These are phyloP conservation scores for Metarhizium album DNA, from an alignment of 2,329 filamentous ascomycete species.

Conservation along the genomic window DNA sequence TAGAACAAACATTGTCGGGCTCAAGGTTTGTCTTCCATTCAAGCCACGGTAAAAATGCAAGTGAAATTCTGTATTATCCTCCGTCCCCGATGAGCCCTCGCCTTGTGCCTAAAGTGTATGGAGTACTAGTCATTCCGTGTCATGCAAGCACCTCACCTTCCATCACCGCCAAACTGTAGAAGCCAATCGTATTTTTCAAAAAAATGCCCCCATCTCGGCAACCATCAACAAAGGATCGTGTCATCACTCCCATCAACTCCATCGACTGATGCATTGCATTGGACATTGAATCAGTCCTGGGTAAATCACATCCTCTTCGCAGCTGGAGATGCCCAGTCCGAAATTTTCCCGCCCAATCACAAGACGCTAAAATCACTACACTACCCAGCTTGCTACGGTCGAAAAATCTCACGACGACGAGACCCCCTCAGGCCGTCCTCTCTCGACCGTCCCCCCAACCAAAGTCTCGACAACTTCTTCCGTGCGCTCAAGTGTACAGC, in stretches of 20 bases:
- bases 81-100: too few relatives aligned
- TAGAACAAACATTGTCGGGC: too few relatives aligned
- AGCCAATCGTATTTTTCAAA: too few relatives aligned
- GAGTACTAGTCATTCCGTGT: too few relatives aligned
- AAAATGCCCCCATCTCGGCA: too few relatives aligned
- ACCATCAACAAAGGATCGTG: too few relatives aligned
- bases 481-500: slow-evolving; percentile 2
- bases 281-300: background rate
- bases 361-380: slow-evolving; percentile 17
- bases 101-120: too few relatives aligned
- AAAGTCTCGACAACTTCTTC: background rate
- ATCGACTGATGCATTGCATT: too few relatives aligned
- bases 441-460: slow-evolving; percentile 1
- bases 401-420: slow-evolving; percentile 27
- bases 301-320: background rate
- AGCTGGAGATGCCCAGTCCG: slow-evolving; percentile 12
- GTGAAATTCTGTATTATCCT: too few relatives aligned
- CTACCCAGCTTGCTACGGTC: slow-evolving; percentile 10
- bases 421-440: slow-evolving; percentile 1
- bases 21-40: too few relatives aligned
- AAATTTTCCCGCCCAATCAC: slow-evolving; percentile 28
- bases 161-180: background rate
- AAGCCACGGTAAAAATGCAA: too few relatives aligned
- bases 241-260: too few relatives aligned
- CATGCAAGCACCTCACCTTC: background rate